Conservation (phyloP, 805 yeast genomes). For the Teunomyces barrocoloradensis region DNA sequence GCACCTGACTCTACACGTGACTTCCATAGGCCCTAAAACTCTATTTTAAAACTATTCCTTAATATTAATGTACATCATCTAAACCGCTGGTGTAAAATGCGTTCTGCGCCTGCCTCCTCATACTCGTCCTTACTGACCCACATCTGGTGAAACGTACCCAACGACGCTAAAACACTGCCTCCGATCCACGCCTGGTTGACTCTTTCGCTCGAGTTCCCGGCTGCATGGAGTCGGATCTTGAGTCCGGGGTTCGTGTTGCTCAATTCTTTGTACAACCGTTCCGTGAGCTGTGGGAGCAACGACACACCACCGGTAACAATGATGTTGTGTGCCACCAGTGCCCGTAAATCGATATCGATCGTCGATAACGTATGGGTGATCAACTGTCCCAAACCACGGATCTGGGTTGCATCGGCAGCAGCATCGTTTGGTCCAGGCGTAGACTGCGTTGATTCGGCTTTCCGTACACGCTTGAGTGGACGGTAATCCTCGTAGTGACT, state of each 20-base stretch:
- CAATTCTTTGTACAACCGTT: slow-evolving; percentile 70
- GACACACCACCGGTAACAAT: slow-evolving; percentile 85
- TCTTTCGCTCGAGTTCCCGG: slow-evolving; percentile 76
- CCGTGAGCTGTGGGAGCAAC: slow-evolving; percentile 76
- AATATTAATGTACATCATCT: slow-evolving; percentile 40
- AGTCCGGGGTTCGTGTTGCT: slow-evolving; percentile 73
- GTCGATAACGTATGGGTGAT: slow-evolving; percentile 52
- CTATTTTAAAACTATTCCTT: not conserved
- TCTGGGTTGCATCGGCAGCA: slow-evolving; percentile 8
- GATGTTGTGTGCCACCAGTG: slow-evolving; percentile 84
- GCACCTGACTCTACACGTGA: too few relatives aligned
- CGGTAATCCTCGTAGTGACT: slow-evolving; percentile 61
- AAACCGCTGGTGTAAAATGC: slow-evolving; percentile 76
- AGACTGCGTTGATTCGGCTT: slow-evolving; percentile 37
- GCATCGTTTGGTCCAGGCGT: slow-evolving; percentile 19
- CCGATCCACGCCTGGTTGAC: slow-evolving; percentile 87
- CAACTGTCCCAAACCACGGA: slow-evolving; percentile 58
- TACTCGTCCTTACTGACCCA: slow-evolving; percentile 90
- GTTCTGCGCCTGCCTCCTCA: slow-evolving; percentile 83
- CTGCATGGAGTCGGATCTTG: slow-evolving; percentile 78
- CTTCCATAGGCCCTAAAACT: too few relatives aligned
- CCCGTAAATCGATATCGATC: slow-evolving; percentile 78
- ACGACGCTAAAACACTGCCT: slow-evolving; percentile 80
- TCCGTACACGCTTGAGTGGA: slow-evolving; percentile 63
- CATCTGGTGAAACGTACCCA: slow-evolving; percentile 92